Base-by-base conservation (phyloP, 2,329 filamentous ascomycete genomes). In the Microcyclosporella mali region DNA sequence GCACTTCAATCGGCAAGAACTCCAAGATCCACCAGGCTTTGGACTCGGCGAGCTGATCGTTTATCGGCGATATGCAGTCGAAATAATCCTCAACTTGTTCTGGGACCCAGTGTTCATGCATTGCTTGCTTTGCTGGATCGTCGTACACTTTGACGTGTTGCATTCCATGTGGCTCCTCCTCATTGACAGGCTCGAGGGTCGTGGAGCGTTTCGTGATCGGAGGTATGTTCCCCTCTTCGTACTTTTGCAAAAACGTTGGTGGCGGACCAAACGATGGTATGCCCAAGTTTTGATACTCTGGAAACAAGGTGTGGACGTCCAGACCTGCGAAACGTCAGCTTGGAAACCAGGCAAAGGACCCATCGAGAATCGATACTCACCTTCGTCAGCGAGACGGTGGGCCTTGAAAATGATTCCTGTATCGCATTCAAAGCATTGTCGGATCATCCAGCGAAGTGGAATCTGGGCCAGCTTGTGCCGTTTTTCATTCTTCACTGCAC, bases 401-500 rank as follows among this genome's bases (percentile, higher is more conserved):
- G 65, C 61, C 30, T 63, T 59, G 58, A 71, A 71, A 14, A 70
- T 50, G 28, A 72, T 70, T 1, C 67, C 69, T 0, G 69, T 70
- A 37, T 71, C 55, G 56, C 68, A 70, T 47, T 69, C 66, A 49
- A 72, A 72, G 44, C 64, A 67, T 50, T 72, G 68, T 15, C 69
- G 61, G 9, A 72, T 59, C 69, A 72, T 72, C 70, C 70, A 72
- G 2, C 69, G 63, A 2, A 72, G 59, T 4, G 69, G 69, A 11
- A 71, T 71, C 2, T 65, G 65, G 3, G 67, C 62, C 7, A 72
- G 62, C 51, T 67, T 69, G 42, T 71, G 68, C 2, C 68, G 61
- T 31, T 57, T 58, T 27, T 63, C 61, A 45, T 71, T 70, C 2
- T 53, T 44, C 3, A 69, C 65, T 2, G 69, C 67, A 4, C 70